Conservation (phyloP, 2,329 filamentous ascomycete genomes). For the Blastomyces parvus region DNA sequence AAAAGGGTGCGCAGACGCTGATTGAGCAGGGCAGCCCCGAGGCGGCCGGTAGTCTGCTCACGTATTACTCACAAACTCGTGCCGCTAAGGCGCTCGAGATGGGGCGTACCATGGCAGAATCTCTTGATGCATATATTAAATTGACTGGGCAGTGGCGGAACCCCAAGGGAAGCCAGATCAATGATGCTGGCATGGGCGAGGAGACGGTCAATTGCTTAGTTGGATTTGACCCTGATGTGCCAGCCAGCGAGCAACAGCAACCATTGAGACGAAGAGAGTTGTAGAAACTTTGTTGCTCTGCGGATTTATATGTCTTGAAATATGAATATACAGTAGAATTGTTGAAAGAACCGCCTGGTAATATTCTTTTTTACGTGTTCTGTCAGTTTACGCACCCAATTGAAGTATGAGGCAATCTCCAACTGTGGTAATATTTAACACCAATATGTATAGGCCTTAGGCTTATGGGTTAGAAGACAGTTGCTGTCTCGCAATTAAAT, state of each 20-base stretch:
- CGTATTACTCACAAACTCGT: neutral
- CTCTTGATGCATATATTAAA: neutral
- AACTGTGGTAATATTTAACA: neutral
- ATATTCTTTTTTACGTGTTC: neutral
- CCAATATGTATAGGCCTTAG: neutral
- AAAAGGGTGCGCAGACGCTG: neutral
- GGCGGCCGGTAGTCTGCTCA: neutral
- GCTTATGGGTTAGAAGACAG: neutral
- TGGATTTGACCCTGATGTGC: constrained; percentile 22
- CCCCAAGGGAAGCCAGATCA: constrained; percentile 25
- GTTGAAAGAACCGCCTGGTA: neutral
- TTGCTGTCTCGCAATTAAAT: neutral
- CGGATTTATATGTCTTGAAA: neutral
- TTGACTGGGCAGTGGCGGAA: constrained; percentile 15
- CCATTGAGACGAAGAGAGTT: constrained; percentile 1
- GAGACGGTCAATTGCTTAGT: constrained; percentile 31
- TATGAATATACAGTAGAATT: too few species aligned
- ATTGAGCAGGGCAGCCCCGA: neutral
- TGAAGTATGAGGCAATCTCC: neutral
- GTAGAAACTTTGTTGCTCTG: neutral
- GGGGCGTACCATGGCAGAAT: neutral
- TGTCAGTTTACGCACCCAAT: neutral
- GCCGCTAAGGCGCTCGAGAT: neutral
- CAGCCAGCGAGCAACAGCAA: constrained; percentile 4
- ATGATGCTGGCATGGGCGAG: constrained; percentile 24